These are phyloP conservation scores for Alternaria atra DNA, from an alignment of 2,329 filamentous ascomycete genomes.

Conservation along the genomic window DNA sequence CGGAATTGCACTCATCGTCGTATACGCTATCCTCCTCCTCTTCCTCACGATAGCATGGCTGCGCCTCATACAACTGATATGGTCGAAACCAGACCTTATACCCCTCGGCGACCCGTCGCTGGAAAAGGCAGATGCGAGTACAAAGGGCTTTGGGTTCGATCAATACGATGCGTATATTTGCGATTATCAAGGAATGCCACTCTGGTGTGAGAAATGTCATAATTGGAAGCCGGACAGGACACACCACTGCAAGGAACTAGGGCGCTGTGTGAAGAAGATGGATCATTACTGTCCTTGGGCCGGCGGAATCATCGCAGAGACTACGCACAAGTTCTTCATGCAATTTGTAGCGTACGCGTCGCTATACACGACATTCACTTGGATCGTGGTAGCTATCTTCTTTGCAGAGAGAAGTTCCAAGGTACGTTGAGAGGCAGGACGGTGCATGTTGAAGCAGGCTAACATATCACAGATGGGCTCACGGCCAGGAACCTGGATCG, in stretches of 20 bases:
- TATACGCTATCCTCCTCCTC: constrained; percentile 77
- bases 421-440: constrained; percentile 45
- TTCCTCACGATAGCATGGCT: constrained; percentile 73
- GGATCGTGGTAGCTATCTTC: constrained; percentile 72
- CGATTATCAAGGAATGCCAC: constrained; percentile 78
- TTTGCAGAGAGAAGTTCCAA: constrained; percentile 63
- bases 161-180: constrained; percentile 85
- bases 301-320: constrained; percentile 90
- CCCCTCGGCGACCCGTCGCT: constrained; percentile 62
- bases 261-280: constrained; percentile 86
- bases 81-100: constrained; percentile 76
- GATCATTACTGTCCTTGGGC: constrained; percentile 97
- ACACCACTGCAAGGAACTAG: constrained; percentile 85
- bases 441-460: neutral
- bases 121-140: constrained; percentile 40
- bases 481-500: constrained; percentile 62
- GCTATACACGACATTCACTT: constrained; percentile 70
- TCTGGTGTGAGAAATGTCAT: constrained; percentile 84
- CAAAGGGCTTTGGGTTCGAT: constrained; percentile 76
- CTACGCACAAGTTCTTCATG: constrained; percentile 87
- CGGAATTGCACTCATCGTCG: constrained; percentile 73
- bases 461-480: constrained; percentile 26
- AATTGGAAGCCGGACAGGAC: constrained; percentile 89
- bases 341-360: constrained; percentile 83
- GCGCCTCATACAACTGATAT: constrained; percentile 74